Evolutionary conservation across 805 yeast genomes (phyloP).

Genomic region (Kodamaea kaohsiungensis): DNA sequence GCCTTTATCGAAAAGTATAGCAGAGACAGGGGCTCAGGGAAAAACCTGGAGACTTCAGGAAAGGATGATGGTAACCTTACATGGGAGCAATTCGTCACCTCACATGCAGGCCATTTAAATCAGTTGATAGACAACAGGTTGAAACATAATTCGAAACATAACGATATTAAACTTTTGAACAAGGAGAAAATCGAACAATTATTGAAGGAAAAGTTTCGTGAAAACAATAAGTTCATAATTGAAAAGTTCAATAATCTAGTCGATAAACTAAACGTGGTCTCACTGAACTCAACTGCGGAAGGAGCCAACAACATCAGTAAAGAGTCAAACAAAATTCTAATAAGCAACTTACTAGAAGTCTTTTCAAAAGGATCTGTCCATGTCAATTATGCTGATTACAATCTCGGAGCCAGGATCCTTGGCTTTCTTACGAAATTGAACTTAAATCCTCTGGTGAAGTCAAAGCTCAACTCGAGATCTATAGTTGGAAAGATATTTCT

Average conservation of each 20-base stretch:
- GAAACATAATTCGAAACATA: slow-evolving; percentile 1
- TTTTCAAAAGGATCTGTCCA: slow-evolving; percentile 36
- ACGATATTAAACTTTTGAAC: slow-evolving; percentile 16
- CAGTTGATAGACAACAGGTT: slow-evolving; percentile 15
- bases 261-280: slow-evolving; percentile 22
- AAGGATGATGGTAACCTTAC: not conserved
- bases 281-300: slow-evolving; percentile 7
- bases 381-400: slow-evolving; percentile 42
- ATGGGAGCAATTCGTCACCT: slow-evolving; percentile 28
- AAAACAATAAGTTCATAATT: slow-evolving; percentile 25
- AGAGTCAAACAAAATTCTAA: slow-evolving; percentile 24
- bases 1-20: slow-evolving; percentile 31
- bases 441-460: slow-evolving; percentile 14
- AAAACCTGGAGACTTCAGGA: not conserved
- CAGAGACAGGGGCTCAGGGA: slow-evolving; percentile 6
- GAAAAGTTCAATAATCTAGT: slow-evolving; percentile 26
- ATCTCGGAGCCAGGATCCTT: slow-evolving; percentile 37
- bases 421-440: slow-evolving; percentile 35
- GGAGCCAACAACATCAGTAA: slow-evolving; percentile 8
- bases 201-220: slow-evolving; percentile 21
- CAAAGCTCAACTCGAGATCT: slow-evolving; percentile 18
- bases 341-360: slow-evolving; percentile 31
- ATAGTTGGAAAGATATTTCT: slow-evolving; percentile 28
- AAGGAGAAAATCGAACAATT: slow-evolving; percentile 24
- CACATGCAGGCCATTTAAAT: slow-evolving; percentile 21